These are phyloP conservation scores for Fusarium sp. DNA, from an alignment of 2,329 filamentous ascomycete species.

Conservation along the genomic window DNA sequence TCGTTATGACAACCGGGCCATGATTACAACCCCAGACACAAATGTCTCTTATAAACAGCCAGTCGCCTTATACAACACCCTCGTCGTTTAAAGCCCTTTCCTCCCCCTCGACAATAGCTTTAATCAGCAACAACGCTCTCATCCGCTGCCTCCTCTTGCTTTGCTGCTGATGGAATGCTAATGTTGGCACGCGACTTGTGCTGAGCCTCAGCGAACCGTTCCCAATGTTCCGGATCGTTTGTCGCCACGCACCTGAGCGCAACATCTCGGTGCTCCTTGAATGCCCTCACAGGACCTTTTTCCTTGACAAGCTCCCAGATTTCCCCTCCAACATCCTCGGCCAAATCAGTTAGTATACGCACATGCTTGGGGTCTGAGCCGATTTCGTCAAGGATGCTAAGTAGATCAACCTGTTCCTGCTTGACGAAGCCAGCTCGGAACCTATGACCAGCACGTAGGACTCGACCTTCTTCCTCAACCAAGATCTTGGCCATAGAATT, in stretches of 20 bases:
- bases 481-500: conserved; percentile 66
- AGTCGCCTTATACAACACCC: neutral
- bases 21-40: conserved; percentile 8
- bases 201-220: conserved; percentile 70
- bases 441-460: conserved; percentile 65
- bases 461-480: conserved; percentile 67
- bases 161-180: conserved; percentile 46
- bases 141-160: conserved; percentile 46
- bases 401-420: conserved; percentile 62
- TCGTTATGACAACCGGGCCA: conserved; percentile 16
- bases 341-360: conserved; percentile 67
- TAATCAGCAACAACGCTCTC: conserved; percentile 58
- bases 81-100: conserved; percentile 8
- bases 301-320: conserved; percentile 65
- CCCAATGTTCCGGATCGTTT: conserved; percentile 74
- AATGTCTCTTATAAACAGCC: conserved; percentile 1
- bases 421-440: conserved; percentile 66
- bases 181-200: conserved; percentile 68
- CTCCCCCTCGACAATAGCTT: conserved; percentile 10
- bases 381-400: conserved; percentile 62
- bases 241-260: conserved; percentile 63
- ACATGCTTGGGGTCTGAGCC: conserved; percentile 62
- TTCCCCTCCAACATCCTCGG: conserved; percentile 71
- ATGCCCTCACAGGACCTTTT: conserved; percentile 69
- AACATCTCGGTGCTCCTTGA: conserved; percentile 67